phyloP scores from a whole-genome alignment of 306 rosid species.

The Vigna angularis region DNA sequence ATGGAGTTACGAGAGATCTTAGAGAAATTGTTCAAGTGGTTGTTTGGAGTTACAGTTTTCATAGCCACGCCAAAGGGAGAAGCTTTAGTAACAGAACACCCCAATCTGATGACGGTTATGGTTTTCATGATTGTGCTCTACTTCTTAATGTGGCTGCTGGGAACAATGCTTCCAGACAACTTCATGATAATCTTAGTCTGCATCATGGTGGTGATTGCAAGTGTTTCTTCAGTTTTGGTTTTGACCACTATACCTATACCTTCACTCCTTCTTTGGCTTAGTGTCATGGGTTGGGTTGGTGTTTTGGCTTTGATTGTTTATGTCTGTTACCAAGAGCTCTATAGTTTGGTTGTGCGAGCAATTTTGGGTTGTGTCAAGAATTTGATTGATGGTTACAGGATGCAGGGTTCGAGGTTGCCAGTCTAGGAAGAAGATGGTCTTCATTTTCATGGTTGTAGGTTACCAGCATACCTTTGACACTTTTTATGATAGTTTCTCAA shows the following conservation, averaged over 20 bases:
- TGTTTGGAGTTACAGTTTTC: conserved; percentile 13
- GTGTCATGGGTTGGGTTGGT: neutral
- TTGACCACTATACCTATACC: neutral
- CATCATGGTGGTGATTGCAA: conserved; percentile 15
- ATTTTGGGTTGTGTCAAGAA: neutral
- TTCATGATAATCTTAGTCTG: neutral
- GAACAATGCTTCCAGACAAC: neutral
- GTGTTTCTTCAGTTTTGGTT: neutral
- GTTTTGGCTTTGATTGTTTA: neutral
- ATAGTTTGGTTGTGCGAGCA: neutral
- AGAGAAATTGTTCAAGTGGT: neutral
- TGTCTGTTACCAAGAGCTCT: neutral
- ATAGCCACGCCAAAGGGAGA: neutral
- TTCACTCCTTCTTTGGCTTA: neutral
- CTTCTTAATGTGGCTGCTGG: conserved; percentile 29
- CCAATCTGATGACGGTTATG: neutral
- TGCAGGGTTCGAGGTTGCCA: neutral
- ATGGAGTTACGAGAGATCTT: neutral
- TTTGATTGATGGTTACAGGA: neutral
- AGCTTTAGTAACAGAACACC: neutral
- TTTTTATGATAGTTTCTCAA: no score
- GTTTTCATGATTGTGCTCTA: conserved; percentile 14
- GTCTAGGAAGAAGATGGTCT: neutral
- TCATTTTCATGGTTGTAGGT: neutral
- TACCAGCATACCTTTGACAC: no score